Evolutionary conservation across 371 early-diverging fungal species (phyloP), one percentile per base, ranked within the genome.

Genomic region (Gilbertella persicaria): DNA sequence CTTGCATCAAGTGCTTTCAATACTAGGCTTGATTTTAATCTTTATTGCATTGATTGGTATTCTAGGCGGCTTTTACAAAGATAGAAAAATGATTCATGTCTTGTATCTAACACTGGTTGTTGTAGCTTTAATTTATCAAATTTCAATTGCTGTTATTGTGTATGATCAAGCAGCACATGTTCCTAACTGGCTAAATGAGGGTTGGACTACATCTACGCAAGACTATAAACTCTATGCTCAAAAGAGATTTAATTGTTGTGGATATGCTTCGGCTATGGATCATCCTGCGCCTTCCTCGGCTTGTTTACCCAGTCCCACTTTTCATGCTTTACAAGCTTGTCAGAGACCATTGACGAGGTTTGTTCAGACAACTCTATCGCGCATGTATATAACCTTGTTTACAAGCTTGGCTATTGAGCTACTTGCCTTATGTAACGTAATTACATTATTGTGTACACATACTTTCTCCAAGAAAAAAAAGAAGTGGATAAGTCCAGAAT

Each of bases 1-100:
- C n/a, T n/a, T n/a, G n/a, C n/a, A n/a, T n/a, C n/a, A n/a, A 74
- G 75, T 74, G 75, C 45, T 74, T 16, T 68, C 62, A 29, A 68
- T 74, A 25, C 41, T 74, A 17, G 75, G 75, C 12, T 45, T 74
- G 10, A 68, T 74, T 19, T 42, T 74, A 20, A 33, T 66, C 3
- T 74, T 74, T 51, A 63, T 66, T 14, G 66, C 75, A 25, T 40
- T 64, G 0, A 59, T 71, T 36, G 75, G 75, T 10, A 55, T 69
- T 26, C 20, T 74, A 21, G 69, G 67, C 17, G 64, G 64, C 8
- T 71, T 68, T 25, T 69, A 43, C 35, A 45, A 48, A 17, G 56
- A 71, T 23, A 56, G 66, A 41, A 64, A 53, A 35, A 55, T 58
- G 14, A 58, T 74, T 20, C 71, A 71, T 52, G 50, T 74, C 13